Evolutionary conservation across 2,329 filamentous ascomycete species (phyloP).

Genomic region (Xylariaceae sp.): DNA sequence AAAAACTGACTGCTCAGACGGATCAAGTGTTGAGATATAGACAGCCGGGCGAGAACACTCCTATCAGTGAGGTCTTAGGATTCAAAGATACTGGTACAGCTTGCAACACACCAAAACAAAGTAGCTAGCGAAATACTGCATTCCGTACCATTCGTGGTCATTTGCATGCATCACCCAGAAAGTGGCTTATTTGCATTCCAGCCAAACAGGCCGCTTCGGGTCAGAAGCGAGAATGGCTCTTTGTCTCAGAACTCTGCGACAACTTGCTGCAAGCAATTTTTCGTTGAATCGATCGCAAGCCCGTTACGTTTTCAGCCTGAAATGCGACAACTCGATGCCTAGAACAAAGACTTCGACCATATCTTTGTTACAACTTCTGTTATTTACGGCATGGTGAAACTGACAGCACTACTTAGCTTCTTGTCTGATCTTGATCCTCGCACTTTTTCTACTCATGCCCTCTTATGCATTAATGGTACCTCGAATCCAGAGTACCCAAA

Average conservation of each 20-base stretch:
- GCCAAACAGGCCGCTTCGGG: slow-evolving; percentile 9
- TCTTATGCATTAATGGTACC: background rate
- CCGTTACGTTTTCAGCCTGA: slow-evolving; percentile 18
- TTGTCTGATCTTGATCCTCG: background rate
- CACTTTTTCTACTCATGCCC: background rate
- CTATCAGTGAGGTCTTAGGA: too few relatives aligned
- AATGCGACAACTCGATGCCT: background rate
- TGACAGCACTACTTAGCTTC: background rate
- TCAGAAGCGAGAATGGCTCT: background rate
- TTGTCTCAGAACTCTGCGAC: slow-evolving; percentile 8
- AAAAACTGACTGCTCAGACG: too few relatives aligned
- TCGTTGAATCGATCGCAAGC: background rate
- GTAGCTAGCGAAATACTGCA: too few relatives aligned
- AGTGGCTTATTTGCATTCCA: slow-evolving; percentile 12
- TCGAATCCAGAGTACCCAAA: background rate
- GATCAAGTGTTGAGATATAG: too few relatives aligned
- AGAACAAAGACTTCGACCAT: slow-evolving; percentile 16
- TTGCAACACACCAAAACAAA: too few relatives aligned
- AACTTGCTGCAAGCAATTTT: slow-evolving; percentile 13
- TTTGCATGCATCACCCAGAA: background rate
- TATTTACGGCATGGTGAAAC: slow-evolving; percentile 21
- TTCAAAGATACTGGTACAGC: too few relatives aligned
- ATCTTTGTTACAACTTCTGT: slow-evolving; percentile 18
- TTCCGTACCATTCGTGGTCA: too few relatives aligned
- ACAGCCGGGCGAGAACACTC: too few relatives aligned